Evolutionary conservation across 352 stramenopile species (phyloP).

Genomic region (Phytophthora aleatoria): DNA sequence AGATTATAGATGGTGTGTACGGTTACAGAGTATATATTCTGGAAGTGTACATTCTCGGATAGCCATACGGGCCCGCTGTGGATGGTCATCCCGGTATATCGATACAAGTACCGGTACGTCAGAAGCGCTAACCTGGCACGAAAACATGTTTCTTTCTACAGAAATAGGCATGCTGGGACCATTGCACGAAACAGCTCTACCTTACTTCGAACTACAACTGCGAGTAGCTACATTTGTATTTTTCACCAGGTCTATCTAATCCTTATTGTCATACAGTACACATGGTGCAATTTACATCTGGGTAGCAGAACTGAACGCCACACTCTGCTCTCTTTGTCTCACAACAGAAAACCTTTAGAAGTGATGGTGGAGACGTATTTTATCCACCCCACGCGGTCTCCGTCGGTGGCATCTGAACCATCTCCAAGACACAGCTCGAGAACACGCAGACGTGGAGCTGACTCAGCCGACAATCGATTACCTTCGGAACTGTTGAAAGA

Average conservation of each 20-base stretch:
- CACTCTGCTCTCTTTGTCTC: not conserved
- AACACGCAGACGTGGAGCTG: slow-evolving; percentile 1
- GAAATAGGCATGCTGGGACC: too few relatives aligned
- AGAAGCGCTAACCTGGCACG: too few relatives aligned
- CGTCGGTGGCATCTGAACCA: not conserved
- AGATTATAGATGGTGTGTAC: too few relatives aligned
- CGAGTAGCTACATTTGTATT: not conserved
- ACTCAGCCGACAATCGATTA: slow-evolving; percentile 1
- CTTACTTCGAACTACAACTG: too few relatives aligned
- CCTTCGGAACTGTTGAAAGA: slow-evolving; percentile 13
- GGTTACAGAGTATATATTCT: too few relatives aligned
- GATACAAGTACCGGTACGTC: too few relatives aligned
- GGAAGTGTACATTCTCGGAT: too few relatives aligned
- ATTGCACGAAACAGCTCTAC: too few relatives aligned
- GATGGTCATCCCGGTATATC: too few relatives aligned
- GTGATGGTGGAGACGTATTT: slow-evolving; percentile 5
- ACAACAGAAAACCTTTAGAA: not conserved
- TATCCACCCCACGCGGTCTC: slow-evolving; percentile 1
- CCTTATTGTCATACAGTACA: slow-evolving; percentile 1
- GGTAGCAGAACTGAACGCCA: not conserved
- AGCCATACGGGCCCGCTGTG: too few relatives aligned
- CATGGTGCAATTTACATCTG: not conserved
- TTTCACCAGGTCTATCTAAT: not conserved
- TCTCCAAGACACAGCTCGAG: slow-evolving; percentile 8
- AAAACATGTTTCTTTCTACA: too few relatives aligned